Evolutionary conservation across 2,329 filamentous ascomycete genomes (phyloP).

Genomic region (Pyricularia grisea): DNA sequence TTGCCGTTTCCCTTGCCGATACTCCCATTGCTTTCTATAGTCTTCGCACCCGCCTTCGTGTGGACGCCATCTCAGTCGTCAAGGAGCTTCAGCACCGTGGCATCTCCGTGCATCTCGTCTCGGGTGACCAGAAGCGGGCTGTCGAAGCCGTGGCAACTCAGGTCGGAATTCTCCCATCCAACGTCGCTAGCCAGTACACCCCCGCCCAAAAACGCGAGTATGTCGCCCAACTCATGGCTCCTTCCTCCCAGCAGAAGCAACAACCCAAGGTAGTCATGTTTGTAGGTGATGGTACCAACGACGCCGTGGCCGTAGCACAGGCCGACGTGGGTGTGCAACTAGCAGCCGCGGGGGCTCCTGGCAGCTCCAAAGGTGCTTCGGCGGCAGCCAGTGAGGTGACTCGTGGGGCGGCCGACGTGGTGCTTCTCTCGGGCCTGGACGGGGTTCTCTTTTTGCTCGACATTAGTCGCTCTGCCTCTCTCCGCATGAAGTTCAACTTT

Average conservation of each 20-base stretch:
- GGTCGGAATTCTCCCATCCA: slow-evolving; percentile 16
- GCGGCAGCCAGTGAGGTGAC: slow-evolving; percentile 39
- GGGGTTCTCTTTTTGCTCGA: slow-evolving; percentile 43
- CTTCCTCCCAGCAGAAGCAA: neutral
- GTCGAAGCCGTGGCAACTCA: slow-evolving; percentile 2
- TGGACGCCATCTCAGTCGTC: slow-evolving; percentile 33
- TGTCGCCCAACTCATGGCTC: slow-evolving; percentile 27
- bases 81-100: slow-evolving; percentile 30
- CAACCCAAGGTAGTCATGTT: slow-evolving; percentile 36
- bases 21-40: slow-evolving; percentile 32
- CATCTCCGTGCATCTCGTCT: slow-evolving; percentile 45
- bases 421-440: slow-evolving; percentile 41
- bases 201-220: slow-evolving; percentile 47
- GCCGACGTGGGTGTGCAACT: slow-evolving; percentile 53
- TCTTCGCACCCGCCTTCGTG: slow-evolving; percentile 26
- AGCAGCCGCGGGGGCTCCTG: slow-evolving; percentile 16
- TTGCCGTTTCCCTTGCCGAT: slow-evolving; percentile 16
- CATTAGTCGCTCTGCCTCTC: slow-evolving; percentile 24
- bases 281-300: slow-evolving; percentile 56
- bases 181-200: slow-evolving; percentile 33
- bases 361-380: neutral
- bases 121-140: slow-evolving; percentile 39
- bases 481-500: slow-evolving; percentile 51
- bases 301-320: slow-evolving; percentile 50
- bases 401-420: slow-evolving; percentile 44